Evolutionary conservation across 306 rosid species (phyloP), one percentile per base, ranked within the genome.

Genomic region (Alnus rubra): DNA sequence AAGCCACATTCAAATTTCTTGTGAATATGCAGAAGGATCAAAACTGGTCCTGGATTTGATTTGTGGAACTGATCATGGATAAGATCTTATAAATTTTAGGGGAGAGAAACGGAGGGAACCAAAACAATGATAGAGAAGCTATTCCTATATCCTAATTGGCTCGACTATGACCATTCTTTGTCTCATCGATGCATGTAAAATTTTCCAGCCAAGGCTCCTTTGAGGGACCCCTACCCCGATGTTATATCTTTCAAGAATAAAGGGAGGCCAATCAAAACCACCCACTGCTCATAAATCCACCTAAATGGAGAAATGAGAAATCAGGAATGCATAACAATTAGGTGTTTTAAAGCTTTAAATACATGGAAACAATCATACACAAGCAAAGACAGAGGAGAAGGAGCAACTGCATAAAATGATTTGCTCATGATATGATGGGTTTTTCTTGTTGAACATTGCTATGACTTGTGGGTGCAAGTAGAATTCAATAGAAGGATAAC

Each of bases 351-450:
- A 15, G 3, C 4, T 14, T 35, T 9, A 35, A 64, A 6, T 7
- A 64, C 9, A 42, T 23, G 64, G 30, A 58, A 58, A n/a, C 64
- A 58, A 23, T 23, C 6, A 23, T 2, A 23, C 9, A 9, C 33
- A 58, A 11, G 6, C 37, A 23, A 23, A 23, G 28, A 23, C 28
- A 23, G 28, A 23, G 28, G 28, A 23, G 69, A 19, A 10, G 39
- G 35, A 6, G 59, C 8, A 47, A 54, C 7, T 42, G 51, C 63
- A 74, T 55, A 74, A 68, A 65, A 80, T 80, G 63, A 80, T 80
- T 54, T 44, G 53, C 28, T 75, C 51, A 75, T 80, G 76, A 60
- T 50, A 79, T 68, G 75, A 62, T 49, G 52, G 79, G 28, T 23
- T 23, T 23, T 23, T 23, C 28, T 23, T 23, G 28, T 23, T 23